Percentiles rank a stretch among this genome's conserved stretches.
Evolutionary conservation across 768 basidiomycete species (phyloP).

Genomic region (Boletus speciosus): DNA sequence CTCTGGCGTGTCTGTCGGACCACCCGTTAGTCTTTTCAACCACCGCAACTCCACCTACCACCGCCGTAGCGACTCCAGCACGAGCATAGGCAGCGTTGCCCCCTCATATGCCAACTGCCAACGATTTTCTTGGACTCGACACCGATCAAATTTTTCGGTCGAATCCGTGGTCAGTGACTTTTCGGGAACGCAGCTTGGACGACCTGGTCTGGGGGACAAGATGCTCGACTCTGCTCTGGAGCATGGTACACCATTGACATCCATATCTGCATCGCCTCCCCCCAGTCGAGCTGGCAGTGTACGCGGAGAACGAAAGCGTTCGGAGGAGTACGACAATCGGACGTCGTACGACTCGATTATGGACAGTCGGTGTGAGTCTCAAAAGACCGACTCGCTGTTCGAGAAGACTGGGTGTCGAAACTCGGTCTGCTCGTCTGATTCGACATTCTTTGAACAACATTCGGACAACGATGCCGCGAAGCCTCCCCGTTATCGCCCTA

Average conservation of each 20-base stretch:
- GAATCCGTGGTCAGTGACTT: slow-evolving; percentile 69
- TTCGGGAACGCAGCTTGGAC: slow-evolving; percentile 52
- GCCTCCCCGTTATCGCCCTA: slow-evolving; percentile 58
- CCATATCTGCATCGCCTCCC: slow-evolving; percentile 66
- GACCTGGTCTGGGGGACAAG: slow-evolving; percentile 81
- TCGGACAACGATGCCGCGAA: slow-evolving; percentile 34
- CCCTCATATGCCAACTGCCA: slow-evolving; percentile 55
- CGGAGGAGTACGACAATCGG: slow-evolving; percentile 29
- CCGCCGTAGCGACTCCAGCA: slow-evolving; percentile 55
- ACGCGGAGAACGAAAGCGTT: slow-evolving; percentile 9
- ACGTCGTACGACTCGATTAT: slow-evolving; percentile 65
- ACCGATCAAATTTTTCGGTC: slow-evolving; percentile 52
- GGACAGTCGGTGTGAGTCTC: slow-evolving; percentile 45
- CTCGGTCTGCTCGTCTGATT: slow-evolving; percentile 50
- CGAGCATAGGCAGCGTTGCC: slow-evolving; percentile 56
- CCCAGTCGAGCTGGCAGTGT: slow-evolving; percentile 34
- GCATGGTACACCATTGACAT: slow-evolving; percentile 50
- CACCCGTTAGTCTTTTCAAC: slow-evolving; percentile 72
- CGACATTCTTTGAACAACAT: slow-evolving; percentile 54
- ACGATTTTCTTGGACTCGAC: slow-evolving; percentile 57
- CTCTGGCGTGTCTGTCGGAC: slow-evolving; percentile 57
- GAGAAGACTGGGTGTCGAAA: slow-evolving; percentile 56
- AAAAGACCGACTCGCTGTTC: slow-evolving; percentile 50
- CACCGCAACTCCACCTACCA: slow-evolving; percentile 57
- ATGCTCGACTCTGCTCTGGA: slow-evolving; percentile 69